Evolutionary conservation across 192 early-diverging fungal genomes (phyloP), one percentile per base, ranked within the genome.

Genomic region (Physocladia obscura): DNA sequence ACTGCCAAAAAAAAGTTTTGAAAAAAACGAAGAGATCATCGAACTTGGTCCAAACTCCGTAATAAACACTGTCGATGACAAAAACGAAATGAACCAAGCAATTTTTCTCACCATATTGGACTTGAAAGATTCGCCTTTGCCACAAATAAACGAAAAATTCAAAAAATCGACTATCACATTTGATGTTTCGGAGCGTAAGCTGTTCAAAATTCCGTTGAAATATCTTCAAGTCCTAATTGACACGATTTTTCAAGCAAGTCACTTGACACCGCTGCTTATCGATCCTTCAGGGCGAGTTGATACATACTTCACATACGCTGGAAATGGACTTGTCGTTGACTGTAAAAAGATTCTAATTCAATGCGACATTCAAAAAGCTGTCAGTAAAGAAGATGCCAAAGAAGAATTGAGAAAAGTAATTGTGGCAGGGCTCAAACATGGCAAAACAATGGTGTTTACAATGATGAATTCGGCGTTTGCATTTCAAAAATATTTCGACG

Each of bases 201-300:
- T 67, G 49, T 36, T 52, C 11, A 27, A 19, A 22, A 67, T 67
- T 22, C 49, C 29, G 49, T 32, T 67, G n/a, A 29, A 55, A 31
- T 36, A 73, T 17, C 47, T 76, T 27, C 35, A 62, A 26, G 39
- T 21, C 17, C 64, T 76, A n/a, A 36, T 76, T 17, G 62, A 70
- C 47, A 40, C 38, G n/a, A 67, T 76, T 22, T 68, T 76, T 40
- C 62, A 71, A 19, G 29, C 21, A 6, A 56, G 62, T 6, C 65
- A 75, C 22, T 80, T 64, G 50, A 80, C 78, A 15, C 78, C 78
- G 21, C 71, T 80, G 4, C 63, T 80, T 13, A 35, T 80, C 27
- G 78, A 80, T 40, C 74, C 71, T n/a, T 51, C 65, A 8, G 49
- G 58, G 8, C 73, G 75, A 32, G 69, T 74, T 13, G 78, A 76